These are phyloP conservation scores for Colletotrichum zoysiae DNA, from an alignment of 2,329 filamentous ascomycete species.

Conservation along the genomic window DNA sequence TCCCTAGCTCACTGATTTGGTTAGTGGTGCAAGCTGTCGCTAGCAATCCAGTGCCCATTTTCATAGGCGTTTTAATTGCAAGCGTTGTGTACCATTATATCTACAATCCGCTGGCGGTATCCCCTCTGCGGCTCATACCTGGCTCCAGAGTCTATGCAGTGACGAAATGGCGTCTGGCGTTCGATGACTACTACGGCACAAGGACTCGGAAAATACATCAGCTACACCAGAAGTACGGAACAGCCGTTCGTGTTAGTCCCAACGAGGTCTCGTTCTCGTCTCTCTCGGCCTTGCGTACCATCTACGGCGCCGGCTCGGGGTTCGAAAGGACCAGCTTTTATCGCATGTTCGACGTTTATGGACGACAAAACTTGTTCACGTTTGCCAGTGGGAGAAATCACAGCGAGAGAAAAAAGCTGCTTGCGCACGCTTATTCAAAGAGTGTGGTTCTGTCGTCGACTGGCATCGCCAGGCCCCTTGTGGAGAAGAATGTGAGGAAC, in stretches of 20 bases:
- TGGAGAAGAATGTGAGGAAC: constrained; percentile 54
- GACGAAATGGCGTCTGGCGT: constrained; percentile 60
- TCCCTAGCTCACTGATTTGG: not conserved
- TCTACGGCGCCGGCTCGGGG: constrained; percentile 66
- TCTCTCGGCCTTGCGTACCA: constrained; percentile 61
- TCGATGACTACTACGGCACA: constrained; percentile 57
- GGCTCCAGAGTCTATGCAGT: constrained; percentile 56
- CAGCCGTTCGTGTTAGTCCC: constrained; percentile 61
- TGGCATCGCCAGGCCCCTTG: constrained; percentile 47
- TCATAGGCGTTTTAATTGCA: not conserved
- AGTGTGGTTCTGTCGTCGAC: constrained; percentile 52
- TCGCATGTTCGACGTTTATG: constrained; percentile 67
- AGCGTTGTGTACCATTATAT: not conserved
- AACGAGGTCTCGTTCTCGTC: constrained; percentile 58
- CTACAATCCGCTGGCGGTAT: not conserved
- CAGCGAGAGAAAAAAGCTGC: constrained; percentile 63
- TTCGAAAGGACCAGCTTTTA: constrained; percentile 66
- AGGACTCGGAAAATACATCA: constrained; percentile 55
- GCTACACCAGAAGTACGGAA: constrained; percentile 47
- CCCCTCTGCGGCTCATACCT: constrained; percentile 47
- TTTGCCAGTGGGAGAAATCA: constrained; percentile 59
- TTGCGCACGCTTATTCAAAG: constrained; percentile 67
- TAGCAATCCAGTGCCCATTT: not conserved
- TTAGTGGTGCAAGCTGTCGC: not conserved
- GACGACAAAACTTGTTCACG: constrained; percentile 64